Evolutionary conservation across 192 early-diverging fungal species (phyloP), one percentile per base, ranked within the genome.

Genomic region (Backusella tuberculispora): DNA sequence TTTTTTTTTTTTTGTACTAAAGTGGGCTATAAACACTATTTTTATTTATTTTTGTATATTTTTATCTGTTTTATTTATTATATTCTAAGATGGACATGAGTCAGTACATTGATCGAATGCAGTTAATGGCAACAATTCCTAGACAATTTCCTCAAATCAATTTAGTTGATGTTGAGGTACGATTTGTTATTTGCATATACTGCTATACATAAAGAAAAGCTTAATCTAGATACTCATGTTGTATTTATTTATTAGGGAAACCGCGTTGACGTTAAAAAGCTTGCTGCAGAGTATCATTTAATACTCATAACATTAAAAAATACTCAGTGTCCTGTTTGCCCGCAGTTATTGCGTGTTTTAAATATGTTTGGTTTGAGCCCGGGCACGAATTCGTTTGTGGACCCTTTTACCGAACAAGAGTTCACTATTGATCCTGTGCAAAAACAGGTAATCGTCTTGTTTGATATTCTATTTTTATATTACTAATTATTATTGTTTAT

Each of bases 291-390:
- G 24, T 69, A 76, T 69, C 77, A 76, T n/a, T 65, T 82, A 17
- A 66, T 82, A 24, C 69, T 82, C 4, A 72, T 82, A 46, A 76
- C 77, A 1, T 9, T 82, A 4, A 82, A 78, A 34, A 73, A 63
- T 44, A 9, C 47, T 5, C 17, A 71, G 4, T 82, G 81, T 29
- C 72, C 72, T 5, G 70, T 76, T 44, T 78, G 81, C 38, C 81
- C 81, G 12, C 68, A 78, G 17, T 29, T 82, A 5, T 40, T 82
- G 9, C 69, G 63, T 29, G 67, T 82, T 42, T 60, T 82, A 21
- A 82, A 82, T 42, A 24, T 82, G 41, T 82, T 70, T 65, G 77
- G 81, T 12, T 13, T 78, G 40, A 72, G 69, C 26, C 75, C 71
- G 10, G 69, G 71, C 19, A 40, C 10, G 3, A 44, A 41, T 4